Evolutionary conservation across 1,139 yeast species (phyloP).

Genomic region (Citeromyces siamensis): DNA sequence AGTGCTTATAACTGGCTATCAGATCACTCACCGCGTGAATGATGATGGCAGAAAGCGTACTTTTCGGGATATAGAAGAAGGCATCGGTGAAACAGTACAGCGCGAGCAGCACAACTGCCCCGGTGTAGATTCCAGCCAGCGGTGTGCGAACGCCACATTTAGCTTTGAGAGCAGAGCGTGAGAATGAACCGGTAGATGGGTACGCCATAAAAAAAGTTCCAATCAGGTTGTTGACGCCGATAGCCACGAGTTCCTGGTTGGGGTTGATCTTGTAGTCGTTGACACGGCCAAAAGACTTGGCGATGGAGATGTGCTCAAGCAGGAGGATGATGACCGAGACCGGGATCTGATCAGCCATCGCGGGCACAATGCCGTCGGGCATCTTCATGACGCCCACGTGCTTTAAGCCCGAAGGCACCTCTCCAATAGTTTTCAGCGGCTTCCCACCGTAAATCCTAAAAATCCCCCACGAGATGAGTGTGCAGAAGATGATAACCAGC

Average conservation of each 20-base stretch:
- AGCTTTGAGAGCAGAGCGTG: conserved; percentile 87
- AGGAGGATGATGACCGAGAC: conserved; percentile 74
- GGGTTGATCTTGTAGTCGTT: conserved; percentile 88
- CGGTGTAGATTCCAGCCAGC: conserved; percentile 84
- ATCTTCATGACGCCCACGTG: conserved; percentile 64
- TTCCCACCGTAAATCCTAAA: conserved; percentile 27
- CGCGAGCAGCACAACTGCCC: conserved; percentile 78
- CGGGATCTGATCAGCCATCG: conserved; percentile 70
- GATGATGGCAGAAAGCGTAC: conserved; percentile 75
- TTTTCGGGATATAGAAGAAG: conserved; percentile 85
- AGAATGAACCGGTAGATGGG: conserved; percentile 94
- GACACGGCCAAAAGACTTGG: conserved; percentile 87
- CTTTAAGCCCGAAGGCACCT: conserved; percentile 71
- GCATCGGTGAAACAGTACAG: conserved; percentile 73
- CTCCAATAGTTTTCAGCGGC: conserved; percentile 56
- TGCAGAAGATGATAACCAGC: conserved; percentile 65
- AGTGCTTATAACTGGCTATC: conserved; percentile 57
- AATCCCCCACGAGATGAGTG: conserved; percentile 58
- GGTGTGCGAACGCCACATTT: conserved; percentile 97
- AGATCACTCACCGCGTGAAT: conserved; percentile 94
- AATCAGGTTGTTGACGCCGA: conserved; percentile 81
- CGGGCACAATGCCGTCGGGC: conserved; percentile 47
- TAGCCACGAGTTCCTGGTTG: conserved; percentile 89
- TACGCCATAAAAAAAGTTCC: conserved; percentile 91
- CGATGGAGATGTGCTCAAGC: conserved; percentile 85